A percentile compares a stretch with the other conserved stretches of the same genome.
These are phyloP conservation scores for Hemileia vastatrix DNA, from an alignment of 1,284 basidiomycete genomes.

Conservation along the genomic window DNA sequence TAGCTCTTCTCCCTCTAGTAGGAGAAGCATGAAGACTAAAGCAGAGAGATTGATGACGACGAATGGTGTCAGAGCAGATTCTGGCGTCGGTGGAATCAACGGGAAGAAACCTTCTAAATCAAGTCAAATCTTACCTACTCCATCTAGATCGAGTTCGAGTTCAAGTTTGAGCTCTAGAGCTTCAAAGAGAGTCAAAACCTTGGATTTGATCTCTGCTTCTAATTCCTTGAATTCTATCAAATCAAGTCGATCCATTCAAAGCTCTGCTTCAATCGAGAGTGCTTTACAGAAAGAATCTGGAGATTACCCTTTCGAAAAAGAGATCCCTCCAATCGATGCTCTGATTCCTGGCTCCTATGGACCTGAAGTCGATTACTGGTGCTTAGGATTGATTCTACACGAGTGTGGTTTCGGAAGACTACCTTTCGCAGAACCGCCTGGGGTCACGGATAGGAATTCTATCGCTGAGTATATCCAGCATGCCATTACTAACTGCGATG, in stretches of 20 bases:
- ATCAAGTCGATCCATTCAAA: neutral
- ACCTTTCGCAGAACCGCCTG: constrained; percentile 28
- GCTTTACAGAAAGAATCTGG: neutral
- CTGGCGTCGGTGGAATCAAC: neutral
- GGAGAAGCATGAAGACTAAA: neutral
- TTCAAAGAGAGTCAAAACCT: neutral
- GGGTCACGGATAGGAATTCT: too few relatives aligned
- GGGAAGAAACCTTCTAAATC: neutral
- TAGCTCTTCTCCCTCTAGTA: neutral
- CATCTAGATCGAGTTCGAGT: neutral
- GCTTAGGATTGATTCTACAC: constrained; percentile 40
- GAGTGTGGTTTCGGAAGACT: constrained; percentile 39
- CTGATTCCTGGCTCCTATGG: constrained; percentile 32
- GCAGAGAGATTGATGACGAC: neutral
- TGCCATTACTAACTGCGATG: too few relatives aligned
- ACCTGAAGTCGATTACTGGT: constrained; percentile 43
- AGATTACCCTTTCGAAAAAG: neutral
- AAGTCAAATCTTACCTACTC: neutral
- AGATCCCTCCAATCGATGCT: neutral
- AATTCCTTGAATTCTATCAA: neutral
- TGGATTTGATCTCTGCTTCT: neutral
- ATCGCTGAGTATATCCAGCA: too few relatives aligned
- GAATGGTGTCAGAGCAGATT: neutral
- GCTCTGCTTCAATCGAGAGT: neutral
- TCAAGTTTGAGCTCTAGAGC: neutral